A percentile compares a stretch with the other conserved stretches of the same genome.
Conservation (phyloP, 805 yeast species). For the Saccharomycopsis sp. region DNA sequence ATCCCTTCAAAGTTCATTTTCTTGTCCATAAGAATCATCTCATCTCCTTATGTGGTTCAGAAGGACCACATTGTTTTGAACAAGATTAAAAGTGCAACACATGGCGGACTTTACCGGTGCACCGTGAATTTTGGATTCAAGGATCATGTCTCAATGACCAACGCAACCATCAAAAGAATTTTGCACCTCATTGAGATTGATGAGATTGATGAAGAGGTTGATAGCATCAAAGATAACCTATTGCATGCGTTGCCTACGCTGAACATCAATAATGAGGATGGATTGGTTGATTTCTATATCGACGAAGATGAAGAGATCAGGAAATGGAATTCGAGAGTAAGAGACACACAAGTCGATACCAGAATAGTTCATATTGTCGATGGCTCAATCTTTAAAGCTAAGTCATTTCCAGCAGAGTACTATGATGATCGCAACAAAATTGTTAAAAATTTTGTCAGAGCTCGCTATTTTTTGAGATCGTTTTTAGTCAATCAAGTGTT, state of each 20-base stretch:
- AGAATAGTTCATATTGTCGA: constrained; percentile 28
- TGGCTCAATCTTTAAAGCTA: constrained; percentile 22
- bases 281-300: constrained; percentile 11
- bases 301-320: neutral
- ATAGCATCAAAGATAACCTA: constrained; percentile 13
- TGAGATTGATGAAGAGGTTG: constrained; percentile 20
- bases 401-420: neutral
- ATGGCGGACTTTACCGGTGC: constrained; percentile 43
- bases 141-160: constrained; percentile 30
- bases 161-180: constrained; percentile 22
- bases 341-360: constrained; percentile 10
- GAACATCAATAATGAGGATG: constrained; percentile 14
- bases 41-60: constrained; percentile 35
- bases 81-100: constrained; percentile 28
- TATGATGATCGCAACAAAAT: constrained; percentile 5
- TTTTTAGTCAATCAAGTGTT: constrained; percentile 22
- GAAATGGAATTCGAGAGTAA: neutral
- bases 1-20: constrained; percentile 41
- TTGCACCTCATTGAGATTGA: constrained; percentile 12
- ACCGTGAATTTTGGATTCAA: constrained; percentile 45
- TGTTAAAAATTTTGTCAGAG: neutral
- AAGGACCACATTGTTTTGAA: constrained; percentile 37
- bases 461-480: neutral
- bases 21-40: constrained; percentile 35
- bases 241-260: constrained; percentile 6